Evolutionary conservation across 1,284 basidiomycete genomes (phyloP).

Genomic region (Ustilago curta): DNA sequence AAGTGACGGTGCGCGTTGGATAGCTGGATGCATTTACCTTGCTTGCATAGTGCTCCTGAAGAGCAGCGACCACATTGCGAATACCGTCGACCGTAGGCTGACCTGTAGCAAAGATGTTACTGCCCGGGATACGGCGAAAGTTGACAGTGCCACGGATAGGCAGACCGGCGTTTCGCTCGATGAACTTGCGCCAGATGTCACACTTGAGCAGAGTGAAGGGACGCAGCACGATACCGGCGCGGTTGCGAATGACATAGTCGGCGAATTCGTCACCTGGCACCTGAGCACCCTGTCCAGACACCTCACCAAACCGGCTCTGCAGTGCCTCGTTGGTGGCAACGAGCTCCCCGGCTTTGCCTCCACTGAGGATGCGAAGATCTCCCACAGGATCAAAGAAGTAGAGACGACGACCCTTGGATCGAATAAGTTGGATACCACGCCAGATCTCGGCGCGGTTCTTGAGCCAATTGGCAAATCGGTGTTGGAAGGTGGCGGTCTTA

Average conservation of each 20-base stretch:
- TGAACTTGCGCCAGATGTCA: conserved; percentile 67
- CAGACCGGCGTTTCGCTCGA: conserved; percentile 47
- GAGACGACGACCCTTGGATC: conserved; percentile 58
- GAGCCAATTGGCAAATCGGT: conserved; percentile 87
- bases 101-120: conserved; percentile 77
- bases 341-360: conserved; percentile 52
- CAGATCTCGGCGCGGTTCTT: conserved; percentile 89
- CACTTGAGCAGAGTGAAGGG: conserved; percentile 65
- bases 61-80: conserved; percentile 78
- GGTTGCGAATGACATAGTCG: conserved; percentile 67
- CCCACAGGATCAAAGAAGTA: conserved; percentile 69
- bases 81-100: conserved; percentile 94
- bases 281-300: conserved; percentile 48
- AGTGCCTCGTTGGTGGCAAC: conserved; percentile 49
- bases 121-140: conserved; percentile 85
- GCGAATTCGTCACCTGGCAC: conserved; percentile 68
- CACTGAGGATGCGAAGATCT: conserved; percentile 60
- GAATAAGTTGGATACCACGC: conserved; percentile 72
- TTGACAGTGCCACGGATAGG: conserved; percentile 88
- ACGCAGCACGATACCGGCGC: conserved; percentile 67
- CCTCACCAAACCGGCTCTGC: conserved; percentile 48
- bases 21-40: conserved; percentile 25
- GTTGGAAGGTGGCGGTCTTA: conserved; percentile 75
- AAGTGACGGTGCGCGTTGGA: conserved; percentile 74
- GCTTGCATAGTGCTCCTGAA: conserved; percentile 52